Percentiles rank a stretch among this genome's conserved stretches.
Conservation (phyloP, 1,284 basidiomycete genomes). For the Singerocomus inundabilis region DNA sequence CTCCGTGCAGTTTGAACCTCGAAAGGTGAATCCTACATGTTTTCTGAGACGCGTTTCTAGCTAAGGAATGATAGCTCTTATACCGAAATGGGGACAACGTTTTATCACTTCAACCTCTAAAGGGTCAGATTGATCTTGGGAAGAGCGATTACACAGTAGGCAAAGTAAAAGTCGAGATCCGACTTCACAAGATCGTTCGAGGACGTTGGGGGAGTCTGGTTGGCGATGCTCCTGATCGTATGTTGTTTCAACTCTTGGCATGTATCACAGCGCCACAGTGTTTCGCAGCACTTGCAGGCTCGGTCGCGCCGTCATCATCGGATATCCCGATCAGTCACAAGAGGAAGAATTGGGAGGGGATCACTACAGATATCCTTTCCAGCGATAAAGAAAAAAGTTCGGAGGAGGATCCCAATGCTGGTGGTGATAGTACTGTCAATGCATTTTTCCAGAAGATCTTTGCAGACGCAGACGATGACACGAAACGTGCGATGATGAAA, state of each 20-base stretch:
- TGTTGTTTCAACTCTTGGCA: conserved; percentile 27
- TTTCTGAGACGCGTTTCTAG: background rate
- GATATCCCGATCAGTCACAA: conserved; percentile 38
- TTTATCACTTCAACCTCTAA: conserved; percentile 71
- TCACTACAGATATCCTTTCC: conserved; percentile 65
- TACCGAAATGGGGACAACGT: conserved; percentile 65
- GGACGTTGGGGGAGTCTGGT: conserved; percentile 78
- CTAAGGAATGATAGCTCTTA: conserved; percentile 41
- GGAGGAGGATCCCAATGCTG: conserved; percentile 79
- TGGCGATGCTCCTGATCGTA: conserved; percentile 73
- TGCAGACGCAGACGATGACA: conserved; percentile 83
- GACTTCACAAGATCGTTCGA: conserved; percentile 57
- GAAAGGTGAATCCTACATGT: conserved; percentile 48
- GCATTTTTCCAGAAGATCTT: conserved; percentile 85
- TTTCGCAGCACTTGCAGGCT: conserved; percentile 28
- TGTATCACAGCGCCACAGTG: background rate
- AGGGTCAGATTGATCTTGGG: conserved; percentile 72
- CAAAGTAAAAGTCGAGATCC: conserved; percentile 81
- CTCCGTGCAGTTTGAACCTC: conserved; percentile 59
- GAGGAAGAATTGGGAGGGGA: conserved; percentile 80
- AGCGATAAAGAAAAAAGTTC: conserved; percentile 60
- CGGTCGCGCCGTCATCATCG: conserved; percentile 36
- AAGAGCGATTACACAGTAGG: conserved; percentile 68
- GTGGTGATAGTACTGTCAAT: conserved; percentile 77
- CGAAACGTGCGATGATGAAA: conserved; percentile 92